A percentile compares a stretch with the other conserved stretches of the same genome.
These are phyloP conservation scores for Dryas alaskensis DNA, from an alignment of 306 rosid species.

Conservation along the genomic window DNA sequence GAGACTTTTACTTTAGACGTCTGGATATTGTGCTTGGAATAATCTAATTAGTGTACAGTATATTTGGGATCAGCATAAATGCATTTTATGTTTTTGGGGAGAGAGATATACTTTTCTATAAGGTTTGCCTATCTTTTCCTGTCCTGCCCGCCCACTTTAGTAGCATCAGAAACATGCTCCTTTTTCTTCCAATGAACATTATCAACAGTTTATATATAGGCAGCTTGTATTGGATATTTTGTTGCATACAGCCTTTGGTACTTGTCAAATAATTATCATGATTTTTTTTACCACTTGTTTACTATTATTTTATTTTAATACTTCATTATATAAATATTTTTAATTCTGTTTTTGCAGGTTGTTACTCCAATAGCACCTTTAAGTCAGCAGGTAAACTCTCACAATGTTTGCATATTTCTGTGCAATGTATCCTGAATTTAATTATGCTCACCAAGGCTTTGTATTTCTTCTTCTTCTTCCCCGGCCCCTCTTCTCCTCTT, in stretches of 20 bases:
- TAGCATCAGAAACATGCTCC: not conserved
- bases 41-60: no score
- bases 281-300: no score
- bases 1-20: no score
- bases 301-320: no score
- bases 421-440: not conserved
- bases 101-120: no score
- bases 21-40: no score
- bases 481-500: no score
- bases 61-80: no score
- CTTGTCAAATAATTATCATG: no score
- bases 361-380: slow-evolving; percentile 97
- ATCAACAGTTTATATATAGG: not conserved
- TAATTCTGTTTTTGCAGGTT: slow-evolving; percentile 56
- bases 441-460: not conserved
- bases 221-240: not conserved
- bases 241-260: not conserved
- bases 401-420: slow-evolving; percentile 1
- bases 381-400: slow-evolving; percentile 81
- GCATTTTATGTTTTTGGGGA: no score
- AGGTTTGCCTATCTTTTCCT: not conserved
- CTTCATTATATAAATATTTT: not conserved
- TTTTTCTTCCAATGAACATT: not conserved
- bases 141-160: not conserved
- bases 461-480: not conserved